Base-by-base conservation (phyloP, 768 basidiomycete genomes). In the Xerocomellus amylosporus region DNA sequence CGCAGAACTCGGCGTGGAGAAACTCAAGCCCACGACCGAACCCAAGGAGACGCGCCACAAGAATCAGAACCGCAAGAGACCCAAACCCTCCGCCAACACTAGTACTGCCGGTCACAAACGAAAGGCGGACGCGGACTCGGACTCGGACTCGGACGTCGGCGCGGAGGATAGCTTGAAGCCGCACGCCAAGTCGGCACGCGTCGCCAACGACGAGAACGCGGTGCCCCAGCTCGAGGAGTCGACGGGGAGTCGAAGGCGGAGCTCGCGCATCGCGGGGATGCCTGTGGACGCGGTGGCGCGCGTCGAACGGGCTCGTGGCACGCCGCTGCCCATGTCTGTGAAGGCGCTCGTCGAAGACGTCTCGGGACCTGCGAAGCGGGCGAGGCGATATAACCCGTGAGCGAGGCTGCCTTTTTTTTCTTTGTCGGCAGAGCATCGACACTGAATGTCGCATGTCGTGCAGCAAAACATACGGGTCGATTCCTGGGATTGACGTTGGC, bases 381-480 rank as follows among this genome's bases (percentile, higher is more conserved):
- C 61, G 63, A 69, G 75, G 56, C 64, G 54, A 17, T 61, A 78
- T 28, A 66, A 71, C 30, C 69, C 69, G 70, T 72, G 41, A 66
- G 69, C 38, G 1, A 5, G 10, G 2, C 1, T 17, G 4, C 39
- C 37, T 24, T 39, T 4, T 33, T 5, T 12, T 12, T 34, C 24
- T n/a, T 40, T 22, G 9, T 45, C 6, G 7, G 2, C 6, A 0
- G 4, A 24, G 60, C 38, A 66, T 71, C 9, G 64, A 70, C 26
- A 26, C 71, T 44, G 34, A 28, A 20, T n/a, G 12, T 20, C 14
- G 10, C 45, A 19, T 19, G 51, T 62, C 41, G 38, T 24, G 51
- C 55, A 91, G 89, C 12, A 94, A 93, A 73, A 79, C 73, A 2
- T 94, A 84, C 69, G 94, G 94, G 0, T 61, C 76, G 33, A 95